phyloP scores from a whole-genome alignment of 345 rosid genomes.

The Euphorbia lathyris region DNA sequence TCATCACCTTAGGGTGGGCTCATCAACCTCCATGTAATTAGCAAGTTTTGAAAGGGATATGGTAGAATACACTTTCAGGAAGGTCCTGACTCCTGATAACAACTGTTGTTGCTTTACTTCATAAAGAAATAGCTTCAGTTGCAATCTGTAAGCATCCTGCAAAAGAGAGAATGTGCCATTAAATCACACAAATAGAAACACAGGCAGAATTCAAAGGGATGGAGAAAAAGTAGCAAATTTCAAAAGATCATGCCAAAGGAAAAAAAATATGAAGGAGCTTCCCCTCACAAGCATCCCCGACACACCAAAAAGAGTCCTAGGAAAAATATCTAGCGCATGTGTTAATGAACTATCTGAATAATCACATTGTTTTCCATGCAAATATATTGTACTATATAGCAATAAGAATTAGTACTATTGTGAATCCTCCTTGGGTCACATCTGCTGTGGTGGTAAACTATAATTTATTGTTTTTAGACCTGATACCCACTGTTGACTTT shows the following conservation, averaged over 20 bases:
- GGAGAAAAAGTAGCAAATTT: neutral
- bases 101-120: conserved; percentile 96
- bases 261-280: neutral
- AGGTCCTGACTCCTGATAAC: conserved; percentile 73
- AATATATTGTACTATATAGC: neutral
- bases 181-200: neutral
- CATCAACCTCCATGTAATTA: conserved; percentile 92
- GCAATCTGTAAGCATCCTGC: conserved; percentile 96
- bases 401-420: neutral
- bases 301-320: neutral
- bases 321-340: neutral
- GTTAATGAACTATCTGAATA: neutral
- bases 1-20: conserved; percentile 69
- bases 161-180: conserved; percentile 6
- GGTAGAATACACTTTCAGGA: conserved; percentile 83
- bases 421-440: neutral
- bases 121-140: conserved; percentile 86
- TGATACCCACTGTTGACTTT: neutral
- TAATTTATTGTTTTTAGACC: neutral
- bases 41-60: conserved; percentile 84
- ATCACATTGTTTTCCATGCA: conserved; percentile 1
- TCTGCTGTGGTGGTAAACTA: neutral
- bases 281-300: neutral
- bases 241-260: neutral
- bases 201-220: neutral